These are phyloP conservation scores for Groenewaldozyma sp. DNA, from an alignment of 1,139 yeast genomes.

Conservation along the genomic window DNA sequence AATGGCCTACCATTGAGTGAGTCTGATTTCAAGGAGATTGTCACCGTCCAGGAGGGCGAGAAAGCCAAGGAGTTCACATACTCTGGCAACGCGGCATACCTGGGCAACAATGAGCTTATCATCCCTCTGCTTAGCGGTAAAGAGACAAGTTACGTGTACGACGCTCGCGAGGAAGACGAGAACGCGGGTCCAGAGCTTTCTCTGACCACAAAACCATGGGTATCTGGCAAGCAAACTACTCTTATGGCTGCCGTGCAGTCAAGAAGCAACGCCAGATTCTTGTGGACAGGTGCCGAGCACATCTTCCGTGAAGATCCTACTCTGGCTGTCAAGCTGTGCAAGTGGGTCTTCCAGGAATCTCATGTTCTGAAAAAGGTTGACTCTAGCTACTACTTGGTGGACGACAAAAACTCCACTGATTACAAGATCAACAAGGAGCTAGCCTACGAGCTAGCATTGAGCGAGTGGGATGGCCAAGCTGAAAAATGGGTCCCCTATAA, in stretches of 20 bases:
- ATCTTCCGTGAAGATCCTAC: constrained; percentile 34
- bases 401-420: constrained; percentile 16
- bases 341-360: constrained; percentile 71
- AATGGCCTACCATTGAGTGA: constrained; percentile 9
- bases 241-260: constrained; percentile 79
- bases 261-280: constrained; percentile 58
- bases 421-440: constrained; percentile 48
- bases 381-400: constrained; percentile 34
- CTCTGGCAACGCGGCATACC: constrained; percentile 43
- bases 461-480: constrained; percentile 51
- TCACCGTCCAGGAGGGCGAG: neutral
- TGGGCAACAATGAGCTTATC: constrained; percentile 55
- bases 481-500: constrained; percentile 64
- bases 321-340: constrained; percentile 29
- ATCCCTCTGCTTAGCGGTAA: constrained; percentile 63
- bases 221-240: constrained; percentile 72
- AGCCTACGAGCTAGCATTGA: constrained; percentile 46
- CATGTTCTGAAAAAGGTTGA: constrained; percentile 52
- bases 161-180: constrained; percentile 37
- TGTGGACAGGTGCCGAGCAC: constrained; percentile 68
- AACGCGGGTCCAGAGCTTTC: constrained; percentile 20
- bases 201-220: constrained; percentile 46
- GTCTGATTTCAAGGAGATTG: constrained; percentile 2
- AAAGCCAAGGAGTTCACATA: constrained; percentile 2
- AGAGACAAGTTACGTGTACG: constrained; percentile 54